A percentile compares a stretch with the other conserved stretches of the same genome.
Evolutionary conservation across 179 eudicot species (phyloP).

Genomic region (Nepenthes alata): DNA sequence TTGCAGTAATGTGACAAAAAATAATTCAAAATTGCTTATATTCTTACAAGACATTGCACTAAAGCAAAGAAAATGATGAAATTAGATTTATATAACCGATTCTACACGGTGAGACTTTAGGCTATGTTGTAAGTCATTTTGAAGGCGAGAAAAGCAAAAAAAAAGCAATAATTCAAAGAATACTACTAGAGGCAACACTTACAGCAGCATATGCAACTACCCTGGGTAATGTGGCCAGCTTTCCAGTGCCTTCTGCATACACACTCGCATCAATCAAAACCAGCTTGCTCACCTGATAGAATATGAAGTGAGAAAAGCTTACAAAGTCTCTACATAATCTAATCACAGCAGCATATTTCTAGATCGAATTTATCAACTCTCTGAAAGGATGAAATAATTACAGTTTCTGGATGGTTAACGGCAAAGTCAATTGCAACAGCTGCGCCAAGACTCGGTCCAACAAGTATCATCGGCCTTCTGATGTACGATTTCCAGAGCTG

Average conservation of each 20-base stretch:
- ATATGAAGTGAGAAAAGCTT: constrained; percentile 2
- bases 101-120: background rate
- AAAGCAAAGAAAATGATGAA: no score
- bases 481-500: constrained; percentile 81
- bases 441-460: constrained; percentile 93
- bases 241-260: constrained; percentile 68
- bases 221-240: constrained; percentile 54
- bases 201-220: constrained; percentile 83
- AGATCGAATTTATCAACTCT: background rate
- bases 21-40: no score
- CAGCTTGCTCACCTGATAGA: constrained; percentile 63
- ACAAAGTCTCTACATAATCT: background rate
- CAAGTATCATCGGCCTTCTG: constrained; percentile 66
- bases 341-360: background rate
- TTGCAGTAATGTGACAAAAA: no score
- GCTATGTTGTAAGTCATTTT: background rate
- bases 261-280: constrained; percentile 90
- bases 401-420: constrained; percentile 73
- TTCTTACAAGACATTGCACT: no score
- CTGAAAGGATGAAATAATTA: constrained; percentile 24
- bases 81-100: no score
- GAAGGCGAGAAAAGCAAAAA: background rate
- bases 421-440: constrained; percentile 84
- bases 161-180: background rate
- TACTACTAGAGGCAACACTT: constrained; percentile 11